phyloP scores from a whole-genome alignment of 306 rosid species.

The Lagenaria siceraria region DNA sequence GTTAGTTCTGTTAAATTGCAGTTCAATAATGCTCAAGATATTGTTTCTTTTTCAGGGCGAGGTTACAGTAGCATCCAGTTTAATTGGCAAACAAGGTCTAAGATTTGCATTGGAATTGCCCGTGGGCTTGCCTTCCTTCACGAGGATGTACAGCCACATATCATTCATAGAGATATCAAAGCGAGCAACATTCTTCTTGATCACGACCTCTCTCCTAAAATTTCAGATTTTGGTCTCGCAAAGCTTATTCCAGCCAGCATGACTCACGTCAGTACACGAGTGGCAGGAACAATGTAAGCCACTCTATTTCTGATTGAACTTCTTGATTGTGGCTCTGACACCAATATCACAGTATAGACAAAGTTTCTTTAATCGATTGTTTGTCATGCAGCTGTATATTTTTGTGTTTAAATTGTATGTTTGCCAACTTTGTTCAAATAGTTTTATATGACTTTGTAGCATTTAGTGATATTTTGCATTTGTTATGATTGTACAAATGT shows the following conservation, averaged over 20 bases:
- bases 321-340: background rate
- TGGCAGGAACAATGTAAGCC: conserved; percentile 94
- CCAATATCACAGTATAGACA: background rate
- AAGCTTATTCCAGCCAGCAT: conserved; percentile 72
- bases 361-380: background rate
- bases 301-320: background rate
- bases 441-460: background rate
- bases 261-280: conserved; percentile 96
- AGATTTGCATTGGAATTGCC: conserved; percentile 61
- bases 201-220: conserved; percentile 57
- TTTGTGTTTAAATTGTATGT: background rate
- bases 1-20: background rate
- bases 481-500: background rate
- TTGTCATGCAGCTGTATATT: background rate
- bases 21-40: conserved; percentile 7
- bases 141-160: conserved; percentile 71
- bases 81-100: conserved; percentile 47
- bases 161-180: conserved; percentile 92
- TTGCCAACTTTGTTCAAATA: background rate
- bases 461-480: background rate
- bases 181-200: conserved; percentile 95
- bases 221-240: conserved; percentile 96
- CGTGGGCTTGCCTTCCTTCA: conserved; percentile 84
- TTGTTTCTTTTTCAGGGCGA: conserved; percentile 47
- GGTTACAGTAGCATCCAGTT: conserved; percentile 35